Evolutionary conservation across 2,329 filamentous ascomycete genomes (phyloP).

Genomic region (Plenodomus tracheiphilus): DNA sequence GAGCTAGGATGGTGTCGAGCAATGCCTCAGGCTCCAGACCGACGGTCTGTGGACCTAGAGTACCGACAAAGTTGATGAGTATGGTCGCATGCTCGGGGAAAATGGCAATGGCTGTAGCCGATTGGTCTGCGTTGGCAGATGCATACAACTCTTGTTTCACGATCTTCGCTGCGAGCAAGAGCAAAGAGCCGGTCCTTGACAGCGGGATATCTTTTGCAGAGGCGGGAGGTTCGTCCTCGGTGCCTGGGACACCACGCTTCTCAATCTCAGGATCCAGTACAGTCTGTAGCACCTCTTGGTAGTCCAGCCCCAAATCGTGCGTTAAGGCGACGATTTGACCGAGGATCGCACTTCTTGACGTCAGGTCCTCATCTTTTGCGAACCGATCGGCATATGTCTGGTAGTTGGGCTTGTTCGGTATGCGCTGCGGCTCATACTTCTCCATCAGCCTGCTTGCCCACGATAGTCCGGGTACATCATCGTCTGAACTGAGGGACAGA

Average conservation of each 20-base stretch:
- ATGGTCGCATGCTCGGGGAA: conserved; percentile 59
- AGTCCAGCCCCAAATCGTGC: conserved; percentile 57
- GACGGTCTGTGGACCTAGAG: conserved; percentile 39
- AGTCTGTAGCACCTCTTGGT: conserved; percentile 52
- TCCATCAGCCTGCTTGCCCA: conserved; percentile 66
- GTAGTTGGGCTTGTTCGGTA: conserved; percentile 59
- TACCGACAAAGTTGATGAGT: conserved; percentile 56
- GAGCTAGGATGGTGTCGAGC: conserved; percentile 57
- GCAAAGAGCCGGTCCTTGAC: conserved; percentile 58
- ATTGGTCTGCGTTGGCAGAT: conserved; percentile 40
- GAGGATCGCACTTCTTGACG: conserved; percentile 66
- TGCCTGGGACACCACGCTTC: conserved; percentile 48
- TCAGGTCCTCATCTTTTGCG: conserved; percentile 63
- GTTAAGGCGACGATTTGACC: conserved; percentile 73
- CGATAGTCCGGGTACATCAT: conserved; percentile 54
- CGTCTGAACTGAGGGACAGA: conserved; percentile 51
- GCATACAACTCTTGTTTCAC: conserved; percentile 55
- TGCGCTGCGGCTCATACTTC: conserved; percentile 65
- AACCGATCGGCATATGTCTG: conserved; percentile 67
- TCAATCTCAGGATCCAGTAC: conserved; percentile 46
- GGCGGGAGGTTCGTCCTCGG: conserved; percentile 60
- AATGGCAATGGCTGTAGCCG: conserved; percentile 48
- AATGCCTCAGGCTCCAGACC: conserved; percentile 54
- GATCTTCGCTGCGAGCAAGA: conserved; percentile 58
- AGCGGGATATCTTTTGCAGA: conserved; percentile 58